Conservation (phyloP, 129 eudicot genomes). For the Escallonia rubra region DNA sequence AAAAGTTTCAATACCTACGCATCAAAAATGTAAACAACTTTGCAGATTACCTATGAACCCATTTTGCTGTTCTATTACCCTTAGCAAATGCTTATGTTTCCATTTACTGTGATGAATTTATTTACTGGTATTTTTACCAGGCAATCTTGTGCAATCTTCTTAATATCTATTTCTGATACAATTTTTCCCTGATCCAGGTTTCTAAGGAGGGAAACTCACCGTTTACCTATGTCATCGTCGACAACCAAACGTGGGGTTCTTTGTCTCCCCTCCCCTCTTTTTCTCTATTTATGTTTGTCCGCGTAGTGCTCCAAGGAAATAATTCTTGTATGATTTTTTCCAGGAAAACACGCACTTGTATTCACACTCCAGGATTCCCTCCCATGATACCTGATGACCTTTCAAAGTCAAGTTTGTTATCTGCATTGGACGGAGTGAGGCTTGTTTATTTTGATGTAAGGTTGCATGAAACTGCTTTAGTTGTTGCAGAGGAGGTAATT, state of each 20-base stretch:
- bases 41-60: not conserved
- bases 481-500: slow-evolving; percentile 79
- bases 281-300: not conserved
- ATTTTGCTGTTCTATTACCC: not conserved
- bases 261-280: slow-evolving; percentile 2
- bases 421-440: slow-evolving; percentile 68
- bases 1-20: not conserved
- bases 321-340: slow-evolving; percentile 11
- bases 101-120: not conserved
- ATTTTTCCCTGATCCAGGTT: slow-evolving; percentile 45
- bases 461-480: slow-evolving; percentile 71
- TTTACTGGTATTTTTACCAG: not conserved
- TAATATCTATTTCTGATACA: slow-evolving; percentile 6
- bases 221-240: slow-evolving; percentile 85
- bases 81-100: not conserved
- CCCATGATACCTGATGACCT: slow-evolving; percentile 85
- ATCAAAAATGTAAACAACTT: not conserved
- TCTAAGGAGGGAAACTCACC: slow-evolving; percentile 93
- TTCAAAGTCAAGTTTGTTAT: slow-evolving; percentile 43
- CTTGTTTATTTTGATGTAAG: slow-evolving; percentile 86
- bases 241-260: slow-evolving; percentile 70
- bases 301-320: not conserved
- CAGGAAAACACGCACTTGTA: slow-evolving; percentile 96
- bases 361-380: slow-evolving; percentile 89
- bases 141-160: not conserved